Evolutionary conservation across 352 stramenopile species (phyloP).

Genomic region (Phytopythium chamaehyphon): DNA sequence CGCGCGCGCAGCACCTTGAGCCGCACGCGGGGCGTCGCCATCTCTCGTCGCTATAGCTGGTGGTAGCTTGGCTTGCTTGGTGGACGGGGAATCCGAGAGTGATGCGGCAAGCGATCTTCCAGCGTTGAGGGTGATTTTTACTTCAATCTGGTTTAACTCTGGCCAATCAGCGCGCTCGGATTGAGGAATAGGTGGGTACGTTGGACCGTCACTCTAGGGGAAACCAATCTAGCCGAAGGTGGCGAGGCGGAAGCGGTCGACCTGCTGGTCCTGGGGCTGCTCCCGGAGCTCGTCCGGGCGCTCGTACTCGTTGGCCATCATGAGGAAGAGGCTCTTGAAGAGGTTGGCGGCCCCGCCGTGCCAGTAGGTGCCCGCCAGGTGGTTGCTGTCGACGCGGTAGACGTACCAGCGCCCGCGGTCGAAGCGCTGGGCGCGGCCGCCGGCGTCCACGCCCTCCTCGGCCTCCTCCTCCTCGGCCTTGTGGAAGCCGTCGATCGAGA

Average conservation of each 20-base stretch:
- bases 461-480: constrained; percentile 31
- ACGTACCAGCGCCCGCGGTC: constrained; percentile 73
- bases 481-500: constrained; percentile 68
- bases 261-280: too few species aligned
- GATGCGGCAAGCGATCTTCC: background rate
- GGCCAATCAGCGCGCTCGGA: background rate
- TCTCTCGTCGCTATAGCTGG: constrained; percentile 1
- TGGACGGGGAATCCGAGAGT: constrained; percentile 1
- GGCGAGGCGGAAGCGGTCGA: background rate
- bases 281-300: constrained; percentile 12
- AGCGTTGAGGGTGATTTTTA: constrained; percentile 75
- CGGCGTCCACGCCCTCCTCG: constrained; percentile 8
- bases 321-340: constrained; percentile 66
- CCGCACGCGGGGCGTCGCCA: constrained; percentile 31
- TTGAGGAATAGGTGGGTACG: constrained; percentile 1
- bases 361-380: constrained; percentile 69
- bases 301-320: constrained; percentile 63
- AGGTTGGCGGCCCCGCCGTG: constrained; percentile 56
- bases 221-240: constrained; percentile 7
- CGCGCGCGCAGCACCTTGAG: constrained; percentile 32
- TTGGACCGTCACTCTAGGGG: background rate
- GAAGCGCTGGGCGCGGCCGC: constrained; percentile 21
- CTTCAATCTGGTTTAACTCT: background rate
- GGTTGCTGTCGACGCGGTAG: constrained; percentile 72
- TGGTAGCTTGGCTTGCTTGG: background rate